phyloP scores from a whole-genome alignment of 257 asterid genomes.

The Cordia subcordata region DNA sequence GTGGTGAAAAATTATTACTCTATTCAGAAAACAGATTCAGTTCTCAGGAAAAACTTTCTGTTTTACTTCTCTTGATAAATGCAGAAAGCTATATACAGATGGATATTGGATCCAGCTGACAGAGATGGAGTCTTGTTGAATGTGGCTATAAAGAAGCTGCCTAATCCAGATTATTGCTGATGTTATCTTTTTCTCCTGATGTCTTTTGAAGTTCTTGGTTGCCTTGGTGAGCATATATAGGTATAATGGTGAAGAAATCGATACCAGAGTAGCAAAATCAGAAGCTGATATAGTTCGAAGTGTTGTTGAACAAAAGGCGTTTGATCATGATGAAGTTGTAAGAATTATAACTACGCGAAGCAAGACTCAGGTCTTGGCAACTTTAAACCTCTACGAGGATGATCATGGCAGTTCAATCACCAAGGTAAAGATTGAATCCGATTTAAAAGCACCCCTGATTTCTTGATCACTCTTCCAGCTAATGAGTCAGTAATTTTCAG shows the following conservation, averaged over 20 bases:
- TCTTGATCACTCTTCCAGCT: not conserved
- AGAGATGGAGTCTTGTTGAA: constrained; percentile 57
- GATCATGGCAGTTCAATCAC: constrained; percentile 56
- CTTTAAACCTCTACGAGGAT: constrained; percentile 60
- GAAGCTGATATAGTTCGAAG: constrained; percentile 48
- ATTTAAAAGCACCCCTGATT: too few species aligned
- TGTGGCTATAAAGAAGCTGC: constrained; percentile 43
- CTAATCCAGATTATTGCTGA: constrained; percentile 28
- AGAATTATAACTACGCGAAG: constrained; percentile 69
- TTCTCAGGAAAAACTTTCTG: too few species aligned
- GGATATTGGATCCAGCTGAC: constrained; percentile 70
- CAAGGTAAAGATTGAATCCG: constrained; percentile 34
- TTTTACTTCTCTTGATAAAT: not conserved
- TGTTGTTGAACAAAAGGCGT: constrained; percentile 39
- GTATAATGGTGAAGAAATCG: constrained; percentile 56
- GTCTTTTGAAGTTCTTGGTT: constrained; percentile 42
- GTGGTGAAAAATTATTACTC: too few species aligned
- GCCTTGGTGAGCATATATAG: constrained; percentile 53
- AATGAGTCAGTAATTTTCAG: constrained; percentile 19
- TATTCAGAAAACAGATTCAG: too few species aligned
- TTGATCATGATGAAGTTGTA: constrained; percentile 51
- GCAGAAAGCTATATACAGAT: constrained; percentile 68
- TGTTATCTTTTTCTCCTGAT: not conserved
- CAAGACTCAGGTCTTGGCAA: constrained; percentile 63
- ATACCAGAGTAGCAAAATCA: constrained; percentile 38